Conservation (phyloP, 495 filamentous ascomycete species). For the Lasiosphaeria hispida region DNA sequence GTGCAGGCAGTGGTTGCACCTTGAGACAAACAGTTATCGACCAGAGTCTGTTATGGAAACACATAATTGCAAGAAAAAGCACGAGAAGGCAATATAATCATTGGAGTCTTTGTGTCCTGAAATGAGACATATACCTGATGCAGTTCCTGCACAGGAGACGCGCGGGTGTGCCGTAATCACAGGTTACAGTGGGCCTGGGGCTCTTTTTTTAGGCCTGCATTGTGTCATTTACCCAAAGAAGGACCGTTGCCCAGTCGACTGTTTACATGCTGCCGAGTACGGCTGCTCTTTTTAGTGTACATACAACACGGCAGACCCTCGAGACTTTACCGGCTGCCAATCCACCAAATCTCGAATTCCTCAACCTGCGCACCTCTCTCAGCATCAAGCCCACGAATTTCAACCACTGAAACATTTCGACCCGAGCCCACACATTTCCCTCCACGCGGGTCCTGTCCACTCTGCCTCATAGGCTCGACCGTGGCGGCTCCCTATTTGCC, state of each 20-base stretch:
- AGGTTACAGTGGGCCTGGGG: not conserved
- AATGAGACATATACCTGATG: not conserved
- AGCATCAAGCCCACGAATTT: too few relatives aligned
- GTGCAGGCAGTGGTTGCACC: too few relatives aligned
- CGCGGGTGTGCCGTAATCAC: not conserved
- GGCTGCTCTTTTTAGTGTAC: too few relatives aligned
- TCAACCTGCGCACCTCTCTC: too few relatives aligned
- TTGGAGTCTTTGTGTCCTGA: too few relatives aligned
- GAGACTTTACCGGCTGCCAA: not conserved
- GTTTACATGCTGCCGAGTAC: slow-evolving; percentile 26
- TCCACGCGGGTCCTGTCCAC: not conserved
- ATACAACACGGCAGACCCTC: not conserved
- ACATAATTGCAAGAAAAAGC: too few relatives aligned
- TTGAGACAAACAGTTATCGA: too few relatives aligned
- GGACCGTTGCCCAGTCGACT: slow-evolving; percentile 32
- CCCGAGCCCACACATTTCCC: not conserved
- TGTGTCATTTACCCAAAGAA: slow-evolving; percentile 24
- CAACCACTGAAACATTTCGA: too few relatives aligned
- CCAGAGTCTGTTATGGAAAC: too few relatives aligned
- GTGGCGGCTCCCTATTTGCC: not conserved
- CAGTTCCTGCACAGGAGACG: not conserved
- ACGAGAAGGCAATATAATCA: too few relatives aligned
- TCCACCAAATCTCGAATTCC: too few relatives aligned
- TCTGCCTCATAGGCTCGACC: not conserved
- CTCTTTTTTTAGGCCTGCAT: slow-evolving; percentile 19